Percentiles rank a stretch among this genome's conserved stretches.
Conservation (phyloP, 345 rosid species). For the Arabis alpina region DNA sequence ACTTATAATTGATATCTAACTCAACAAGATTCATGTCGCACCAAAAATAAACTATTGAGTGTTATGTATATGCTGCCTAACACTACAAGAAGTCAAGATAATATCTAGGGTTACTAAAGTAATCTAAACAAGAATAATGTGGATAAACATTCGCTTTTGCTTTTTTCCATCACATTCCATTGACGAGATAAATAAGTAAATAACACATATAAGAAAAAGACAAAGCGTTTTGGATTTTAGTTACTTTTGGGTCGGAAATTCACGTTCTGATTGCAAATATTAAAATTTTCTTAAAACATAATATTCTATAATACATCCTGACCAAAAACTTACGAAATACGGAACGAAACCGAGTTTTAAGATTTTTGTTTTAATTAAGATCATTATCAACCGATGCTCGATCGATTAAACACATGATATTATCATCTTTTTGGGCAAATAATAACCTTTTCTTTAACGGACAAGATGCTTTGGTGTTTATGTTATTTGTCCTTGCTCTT, state of each 20-base stretch:
- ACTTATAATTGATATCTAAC: not conserved
- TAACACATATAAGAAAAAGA: not conserved
- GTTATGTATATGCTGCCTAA: constrained; percentile 7
- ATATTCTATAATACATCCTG: not conserved
- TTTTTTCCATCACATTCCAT: constrained; percentile 8
- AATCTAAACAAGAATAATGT: constrained; percentile 14
- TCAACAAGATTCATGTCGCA: constrained; percentile 7
- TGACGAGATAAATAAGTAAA: not conserved
- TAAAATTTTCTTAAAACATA: not conserved
- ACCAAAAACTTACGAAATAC: not conserved
- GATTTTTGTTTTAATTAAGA: not conserved
- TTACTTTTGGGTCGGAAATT: not conserved
- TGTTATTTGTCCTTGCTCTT: not conserved
- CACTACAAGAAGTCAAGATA: constrained; percentile 16
- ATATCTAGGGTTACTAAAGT: constrained; percentile 12
- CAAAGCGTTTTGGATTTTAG: not conserved
- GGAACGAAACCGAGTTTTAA: not conserved
- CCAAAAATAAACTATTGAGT: not conserved
- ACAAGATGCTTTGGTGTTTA: not conserved
- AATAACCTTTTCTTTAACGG: not conserved
- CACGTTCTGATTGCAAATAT: not conserved
- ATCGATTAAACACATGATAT: constrained; percentile 9
- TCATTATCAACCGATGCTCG: not conserved
- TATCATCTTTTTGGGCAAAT: not conserved
- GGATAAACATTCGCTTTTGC: constrained; percentile 13